Conservation (phyloP, 2,329 filamentous ascomycete species). For the Verticillium dahliae region DNA sequence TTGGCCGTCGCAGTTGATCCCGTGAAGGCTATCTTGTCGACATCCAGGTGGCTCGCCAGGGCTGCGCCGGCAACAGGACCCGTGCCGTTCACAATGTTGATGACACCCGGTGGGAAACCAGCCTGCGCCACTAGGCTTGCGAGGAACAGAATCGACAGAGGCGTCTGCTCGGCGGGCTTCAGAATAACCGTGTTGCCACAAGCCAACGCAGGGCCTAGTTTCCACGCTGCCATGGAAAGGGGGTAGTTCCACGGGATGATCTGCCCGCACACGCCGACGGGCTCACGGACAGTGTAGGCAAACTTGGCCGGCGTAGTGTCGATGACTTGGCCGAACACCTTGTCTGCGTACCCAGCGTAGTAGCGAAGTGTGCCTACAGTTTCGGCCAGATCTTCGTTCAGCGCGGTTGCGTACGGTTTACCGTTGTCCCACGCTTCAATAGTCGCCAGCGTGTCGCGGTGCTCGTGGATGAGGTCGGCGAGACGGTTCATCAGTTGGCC, state of each 20-base stretch:
- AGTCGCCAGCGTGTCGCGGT: constrained; percentile 31
- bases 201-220: constrained; percentile 65
- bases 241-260: constrained; percentile 45
- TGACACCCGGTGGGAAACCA: constrained; percentile 70
- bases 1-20: constrained; percentile 67
- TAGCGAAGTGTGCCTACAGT: constrained; percentile 44
- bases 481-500: constrained; percentile 59
- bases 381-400: constrained; percentile 50
- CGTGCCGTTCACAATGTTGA: constrained; percentile 70
- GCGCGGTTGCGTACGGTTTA: constrained; percentile 58
- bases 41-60: constrained; percentile 57
- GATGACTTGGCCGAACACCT: constrained; percentile 66
- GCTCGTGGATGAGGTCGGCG: constrained; percentile 55
- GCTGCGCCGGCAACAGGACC: constrained; percentile 63
- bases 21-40: constrained; percentile 76
- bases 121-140: constrained; percentile 63
- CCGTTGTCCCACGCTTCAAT: constrained; percentile 21
- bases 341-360: constrained; percentile 69
- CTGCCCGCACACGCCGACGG: constrained; percentile 63
- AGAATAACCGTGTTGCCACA: constrained; percentile 58
- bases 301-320: constrained; percentile 61
- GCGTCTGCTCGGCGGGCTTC: constrained; percentile 63
- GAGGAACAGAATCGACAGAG: constrained; percentile 58
- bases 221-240: constrained; percentile 61
- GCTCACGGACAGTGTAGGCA: constrained; percentile 65